Evolutionary conservation across 148 eudicot genomes (phyloP).

Genomic region (Persicaria tinctoria): DNA sequence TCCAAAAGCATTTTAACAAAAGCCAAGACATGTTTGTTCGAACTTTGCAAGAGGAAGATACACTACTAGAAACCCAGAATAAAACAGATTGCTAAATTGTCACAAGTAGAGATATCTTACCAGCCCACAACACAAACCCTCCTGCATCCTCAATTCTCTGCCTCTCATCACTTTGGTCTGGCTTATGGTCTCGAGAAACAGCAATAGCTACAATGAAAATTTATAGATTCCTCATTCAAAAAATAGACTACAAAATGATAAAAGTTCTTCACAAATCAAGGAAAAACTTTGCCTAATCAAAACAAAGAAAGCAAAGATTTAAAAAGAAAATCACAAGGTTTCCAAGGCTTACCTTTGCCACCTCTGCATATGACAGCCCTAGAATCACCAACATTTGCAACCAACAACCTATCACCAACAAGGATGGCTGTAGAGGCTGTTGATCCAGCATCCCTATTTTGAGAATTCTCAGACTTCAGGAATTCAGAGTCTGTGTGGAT

Average conservation of each 20-base stretch:
- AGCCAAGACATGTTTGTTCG: not conserved
- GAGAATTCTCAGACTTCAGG: constrained; percentile 77
- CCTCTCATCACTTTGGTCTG: constrained; percentile 96
- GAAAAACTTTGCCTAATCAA: not conserved
- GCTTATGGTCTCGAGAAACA: constrained; percentile 98
- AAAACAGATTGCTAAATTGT: not conserved
- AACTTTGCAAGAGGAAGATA: not conserved
- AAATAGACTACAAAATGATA: not conserved
- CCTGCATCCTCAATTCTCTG: constrained; percentile 96
- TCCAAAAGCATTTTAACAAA: not conserved
- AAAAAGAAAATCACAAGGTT: not conserved
- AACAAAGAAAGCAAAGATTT: not conserved
- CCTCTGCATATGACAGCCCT: constrained; percentile 94
- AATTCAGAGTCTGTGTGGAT: constrained; percentile 88
- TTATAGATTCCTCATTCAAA: not conserved
- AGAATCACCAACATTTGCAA: constrained; percentile 97
- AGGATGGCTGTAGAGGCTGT: constrained; percentile 99
- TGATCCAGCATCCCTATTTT: constrained; percentile 90
- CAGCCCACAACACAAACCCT: constrained; percentile 99
- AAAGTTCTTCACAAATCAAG: not conserved
- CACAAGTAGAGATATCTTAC: constrained; percentile 24
- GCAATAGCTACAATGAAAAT: constrained; percentile 60
- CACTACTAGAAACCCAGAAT: not conserved
- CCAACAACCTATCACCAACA: constrained; percentile 87
- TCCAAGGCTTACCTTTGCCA: constrained; percentile 54